Evolutionary conservation across 2,329 filamentous ascomycete species (phyloP), one percentile per base, ranked within the genome.

Genomic region (Fusarium sp.): DNA sequence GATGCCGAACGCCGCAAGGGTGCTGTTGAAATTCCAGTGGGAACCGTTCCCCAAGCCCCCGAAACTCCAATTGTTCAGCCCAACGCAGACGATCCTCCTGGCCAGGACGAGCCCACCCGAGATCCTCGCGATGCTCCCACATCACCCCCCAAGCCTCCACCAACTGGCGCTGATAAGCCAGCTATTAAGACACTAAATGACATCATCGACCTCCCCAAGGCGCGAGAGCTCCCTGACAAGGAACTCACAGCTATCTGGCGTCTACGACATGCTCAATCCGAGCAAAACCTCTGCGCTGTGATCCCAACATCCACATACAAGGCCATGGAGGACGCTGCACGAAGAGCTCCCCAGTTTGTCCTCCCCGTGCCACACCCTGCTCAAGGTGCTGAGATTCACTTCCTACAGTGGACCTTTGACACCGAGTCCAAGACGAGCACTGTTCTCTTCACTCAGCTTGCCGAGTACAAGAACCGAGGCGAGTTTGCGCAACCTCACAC

Each of bases 341-440:
- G 88, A 68, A 83, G 83, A 52, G 88, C 95, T 77, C 96, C 96
- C 15, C 91, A 94, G 73, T 99, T 99, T 81, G 91, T 99, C 57
- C 87, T 99, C 2, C 96, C 96, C 0, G 86, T 98, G 8, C 92
- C 92, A 70, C 92, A 87, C 79, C 81, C 82, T 46, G 82, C 79
- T 26, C 83, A 84, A 70, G 93, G 92, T 52, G 93, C 94, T 46
- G 96, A 98, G 80, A 94, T 99, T 45, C 96, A 99, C 81, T 97
- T 97, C 79, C 81, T 99, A 66, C 95, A 99, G 80, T 99, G 97
- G 93, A 92, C 92, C 0, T 97, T 97, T 80, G 94, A 97, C 63
- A 81, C 80, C 23, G 82, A 82, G 58, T 86, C 85, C 18, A 81
- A 85, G 63, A 91, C 89, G 5, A 88, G 87, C 62, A 93, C 91